These are phyloP conservation scores for Fraxinus nigra DNA, from an alignment of 305 asterid species.

Conservation along the genomic window DNA sequence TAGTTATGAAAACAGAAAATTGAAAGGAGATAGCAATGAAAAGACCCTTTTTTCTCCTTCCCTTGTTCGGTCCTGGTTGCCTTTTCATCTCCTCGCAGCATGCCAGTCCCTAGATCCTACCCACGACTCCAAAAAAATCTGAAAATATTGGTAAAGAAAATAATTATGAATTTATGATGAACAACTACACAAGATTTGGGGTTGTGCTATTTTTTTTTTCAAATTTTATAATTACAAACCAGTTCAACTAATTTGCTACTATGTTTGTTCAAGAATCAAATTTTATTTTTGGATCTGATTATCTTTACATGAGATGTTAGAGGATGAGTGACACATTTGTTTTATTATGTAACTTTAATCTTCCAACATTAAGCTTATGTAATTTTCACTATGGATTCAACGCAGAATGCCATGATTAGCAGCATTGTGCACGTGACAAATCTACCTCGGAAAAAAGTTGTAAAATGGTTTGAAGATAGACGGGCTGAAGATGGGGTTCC, in stretches of 20 bases:
- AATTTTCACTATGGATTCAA: background rate
- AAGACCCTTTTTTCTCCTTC: background rate
- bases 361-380: background rate
- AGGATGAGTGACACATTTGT: background rate
- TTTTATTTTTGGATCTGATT: background rate
- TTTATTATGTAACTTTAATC: background rate
- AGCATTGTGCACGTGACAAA: constrained; percentile 88
- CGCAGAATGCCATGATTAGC: constrained; percentile 87
- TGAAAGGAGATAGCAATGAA: background rate
- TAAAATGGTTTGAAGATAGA: constrained; percentile 94
- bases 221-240: background rate
- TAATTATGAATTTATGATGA: background rate
- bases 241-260: background rate
- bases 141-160: background rate
- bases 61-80: background rate
- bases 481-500: constrained; percentile 85
- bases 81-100: background rate
- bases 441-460: constrained; percentile 74
- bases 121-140: background rate
- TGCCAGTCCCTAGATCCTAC: background rate
- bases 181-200: background rate
- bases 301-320: background rate
- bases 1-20: background rate
- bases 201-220: background rate
- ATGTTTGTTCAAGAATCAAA: background rate